Evolutionary conservation across 768 basidiomycete species (phyloP), one percentile per base, ranked within the genome.

Genomic region (Boletus subparvulus): DNA sequence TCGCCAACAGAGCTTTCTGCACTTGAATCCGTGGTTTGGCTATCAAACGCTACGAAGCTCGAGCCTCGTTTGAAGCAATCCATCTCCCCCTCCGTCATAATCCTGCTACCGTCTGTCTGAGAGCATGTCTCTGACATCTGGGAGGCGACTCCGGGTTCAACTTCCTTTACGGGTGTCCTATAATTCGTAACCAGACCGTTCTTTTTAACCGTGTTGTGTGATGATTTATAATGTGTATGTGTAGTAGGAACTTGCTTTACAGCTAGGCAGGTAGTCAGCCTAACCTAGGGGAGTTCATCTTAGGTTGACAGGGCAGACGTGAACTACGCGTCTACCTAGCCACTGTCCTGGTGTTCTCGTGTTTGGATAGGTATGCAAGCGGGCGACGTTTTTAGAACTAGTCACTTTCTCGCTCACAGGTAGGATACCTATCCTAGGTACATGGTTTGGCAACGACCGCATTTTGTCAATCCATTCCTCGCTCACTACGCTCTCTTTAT

Each of bases 1-100:
- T 33, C 21, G 1, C 1, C 1, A 0, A 1, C 3, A 2, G 11
- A 36, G 32, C 28, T 44, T 6, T 13, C 5, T 2, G 0, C 1
- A 12, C 6, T 26, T 7, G 17, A 35, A 12, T 14, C 14, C 21
- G 14, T 36, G 32, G 14, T 1, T 10, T 24, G 24, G 7, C 3
- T 19, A 8, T 52, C 43, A 9, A 44, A 45, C 30, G 43, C 10
- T 13, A 52, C 5, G 11, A 45, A 45, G 33, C 36, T 26, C n/a
- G n/a, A n/a, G n/a, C n/a, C n/a, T n/a, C n/a, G n/a, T n/a, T n/a
- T n/a, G n/a, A n/a, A n/a, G n/a, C n/a, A n/a, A n/a, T n/a, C 28
- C 43, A 44, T 44, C 26, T 26, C 8, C 0, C 24, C 43, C 14
- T 16, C 16, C 5, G 16, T 9, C 8, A 0, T 10, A 0, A n/a